These are phyloP conservation scores for Penicillium fimorum DNA, from an alignment of 495 filamentous ascomycete genomes.

Conservation along the genomic window DNA sequence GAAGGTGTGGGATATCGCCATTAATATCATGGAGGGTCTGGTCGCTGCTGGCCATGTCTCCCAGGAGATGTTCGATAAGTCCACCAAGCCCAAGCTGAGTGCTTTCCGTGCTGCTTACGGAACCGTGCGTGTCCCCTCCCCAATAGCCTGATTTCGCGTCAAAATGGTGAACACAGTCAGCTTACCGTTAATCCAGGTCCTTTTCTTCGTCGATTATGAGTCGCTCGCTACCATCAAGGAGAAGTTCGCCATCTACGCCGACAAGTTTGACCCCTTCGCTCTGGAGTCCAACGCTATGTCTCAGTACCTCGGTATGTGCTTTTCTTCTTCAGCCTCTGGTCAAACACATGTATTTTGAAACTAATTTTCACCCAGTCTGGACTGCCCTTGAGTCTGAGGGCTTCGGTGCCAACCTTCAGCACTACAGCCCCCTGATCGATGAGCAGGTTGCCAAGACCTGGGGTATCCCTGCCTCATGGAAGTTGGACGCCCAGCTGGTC, in stretches of 20 bases:
- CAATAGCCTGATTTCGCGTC: not conserved
- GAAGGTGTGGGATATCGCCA: constrained; percentile 53
- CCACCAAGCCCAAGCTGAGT: constrained; percentile 44
- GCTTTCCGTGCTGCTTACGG: constrained; percentile 48
- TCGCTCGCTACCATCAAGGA: constrained; percentile 41
- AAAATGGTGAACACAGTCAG: not conserved
- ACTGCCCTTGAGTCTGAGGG: constrained; percentile 50
- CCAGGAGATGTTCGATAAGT: constrained; percentile 41
- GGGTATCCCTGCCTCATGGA: constrained; percentile 44
- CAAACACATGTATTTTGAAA: not conserved
- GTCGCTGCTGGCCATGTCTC: constrained; percentile 35
- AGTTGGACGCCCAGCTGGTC: constrained; percentile 51
- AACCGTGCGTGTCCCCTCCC: constrained; percentile 37
- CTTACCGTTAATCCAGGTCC: constrained; percentile 28
- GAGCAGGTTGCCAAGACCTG: constrained; percentile 41
- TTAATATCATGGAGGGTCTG: constrained; percentile 42
- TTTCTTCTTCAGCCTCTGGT: not conserved
- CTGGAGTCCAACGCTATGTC: constrained; percentile 53
- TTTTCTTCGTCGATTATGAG: constrained; percentile 52
- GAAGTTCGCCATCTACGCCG: constrained; percentile 45
- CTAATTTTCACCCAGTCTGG: constrained; percentile 40
- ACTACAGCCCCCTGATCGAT: constrained; percentile 54
- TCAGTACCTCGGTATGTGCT: constrained; percentile 44
- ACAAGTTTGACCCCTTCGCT: constrained; percentile 51
- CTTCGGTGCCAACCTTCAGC: constrained; percentile 54